Evolutionary conservation across 1,284 basidiomycete species (phyloP), one percentile per base, ranked within the genome.

Genomic region (Trichosporon sp.): DNA sequence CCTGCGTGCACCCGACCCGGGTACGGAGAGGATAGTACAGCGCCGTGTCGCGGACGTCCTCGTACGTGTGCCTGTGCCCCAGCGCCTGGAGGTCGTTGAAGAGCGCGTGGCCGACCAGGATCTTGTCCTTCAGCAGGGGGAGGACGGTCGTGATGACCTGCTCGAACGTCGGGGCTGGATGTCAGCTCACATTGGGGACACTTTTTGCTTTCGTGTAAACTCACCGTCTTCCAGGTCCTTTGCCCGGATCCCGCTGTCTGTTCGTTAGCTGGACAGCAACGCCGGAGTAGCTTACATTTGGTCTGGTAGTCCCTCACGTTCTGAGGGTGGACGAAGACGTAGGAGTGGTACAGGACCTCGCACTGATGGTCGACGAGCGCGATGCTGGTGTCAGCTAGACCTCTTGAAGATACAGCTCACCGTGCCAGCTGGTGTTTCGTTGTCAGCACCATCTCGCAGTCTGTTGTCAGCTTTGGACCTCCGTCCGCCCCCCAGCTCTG

Each of bases 41-140:
- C 2, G 85, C 80, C 19, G 87, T 88, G 76, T 88, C 87, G 31
- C 87, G 81, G 26, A 85, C 82, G 61, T 84, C 76, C 67, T 84
- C 80, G 65, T 85, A 82, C 0, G 86, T 85, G 74, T 87, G 86
- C 31, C 84, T 82, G 63, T 87, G 82, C 16, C 85, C 76, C 26
- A 88, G 78, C 14, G 83, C 93, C 81, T 91, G 90, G 16, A 98
- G 85, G 84, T 98, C 96, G 76, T 98, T 95, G 78, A 91, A 88
- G 2, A 98, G 86, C 0, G 96, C 94, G 81, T 98, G 96, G 0
- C 96, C 97, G 3, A 99, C 88, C 19, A 99, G 81, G 68, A 97
- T 90, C 68, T 91, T 88, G 73, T 90, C 92, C 73, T 91, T 88
- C 35, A 97, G 82, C 4, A 98, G 76, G 10, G 88, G 89, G 0